Conservation (phyloP, 2,329 filamentous ascomycete species). For the Aspergillus sp. region DNA sequence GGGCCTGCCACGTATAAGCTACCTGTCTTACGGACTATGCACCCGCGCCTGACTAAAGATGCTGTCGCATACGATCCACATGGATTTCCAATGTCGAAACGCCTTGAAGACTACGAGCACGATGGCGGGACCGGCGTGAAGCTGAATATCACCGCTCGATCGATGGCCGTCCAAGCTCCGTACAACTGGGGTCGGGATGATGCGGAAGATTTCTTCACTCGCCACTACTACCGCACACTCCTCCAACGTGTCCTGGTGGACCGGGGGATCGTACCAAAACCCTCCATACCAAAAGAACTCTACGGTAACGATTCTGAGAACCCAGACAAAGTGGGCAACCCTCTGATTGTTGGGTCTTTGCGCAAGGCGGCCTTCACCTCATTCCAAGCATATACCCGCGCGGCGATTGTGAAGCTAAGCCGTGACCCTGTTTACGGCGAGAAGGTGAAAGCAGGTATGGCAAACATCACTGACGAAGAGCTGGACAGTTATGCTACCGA, state of each 20-base stretch:
- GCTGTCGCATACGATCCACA: constrained; percentile 77
- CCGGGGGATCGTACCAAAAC: constrained; percentile 68
- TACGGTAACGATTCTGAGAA: constrained; percentile 23
- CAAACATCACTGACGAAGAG: constrained; percentile 69
- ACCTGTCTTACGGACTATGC: constrained; percentile 72
- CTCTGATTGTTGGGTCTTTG: constrained; percentile 83
- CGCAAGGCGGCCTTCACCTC: constrained; percentile 75
- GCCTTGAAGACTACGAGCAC: constrained; percentile 59
- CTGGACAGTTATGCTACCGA: constrained; percentile 67
- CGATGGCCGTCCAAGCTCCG: constrained; percentile 97
- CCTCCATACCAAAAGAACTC: constrained; percentile 33
- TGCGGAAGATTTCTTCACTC: constrained; percentile 83
- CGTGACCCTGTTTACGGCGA: constrained; percentile 61
- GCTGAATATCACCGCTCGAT: constrained; percentile 92
- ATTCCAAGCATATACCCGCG: constrained; percentile 75
- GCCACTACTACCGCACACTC: constrained; percentile 89
- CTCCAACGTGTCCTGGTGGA: constrained; percentile 93
- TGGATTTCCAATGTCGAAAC: constrained; percentile 88
- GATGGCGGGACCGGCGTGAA: constrained; percentile 63
- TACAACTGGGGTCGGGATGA: constrained; percentile 84
- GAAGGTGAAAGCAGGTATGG: constrained; percentile 66
- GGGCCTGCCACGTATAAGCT: constrained; percentile 85
- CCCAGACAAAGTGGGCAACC: constrained; percentile 56
- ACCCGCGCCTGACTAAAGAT: constrained; percentile 67
- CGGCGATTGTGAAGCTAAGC: constrained; percentile 73